Base-by-base conservation (phyloP, 1,284 basidiomycete species). In the Puccinia brachypodii region DNA sequence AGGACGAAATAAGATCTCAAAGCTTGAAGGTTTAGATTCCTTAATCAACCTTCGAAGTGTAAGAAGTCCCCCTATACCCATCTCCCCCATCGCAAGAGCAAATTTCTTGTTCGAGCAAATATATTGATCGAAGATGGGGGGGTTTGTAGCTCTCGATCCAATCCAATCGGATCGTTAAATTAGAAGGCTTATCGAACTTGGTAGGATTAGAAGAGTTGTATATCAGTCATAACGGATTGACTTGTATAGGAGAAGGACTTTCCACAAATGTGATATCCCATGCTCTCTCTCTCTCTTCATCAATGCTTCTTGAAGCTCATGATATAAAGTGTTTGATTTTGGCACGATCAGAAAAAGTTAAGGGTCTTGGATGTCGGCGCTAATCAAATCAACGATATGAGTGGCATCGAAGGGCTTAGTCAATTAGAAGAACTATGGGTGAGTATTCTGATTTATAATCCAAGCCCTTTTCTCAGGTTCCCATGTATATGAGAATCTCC, bases 1-100 rank as follows among this genome's bases (percentile, higher is more conserved):
- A 8, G 86, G 86, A 9, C 86, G 86, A 81, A 87, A 87, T 84
- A 87, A 87, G 82, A 86, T 87, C 76, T 85, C 84, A 3, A 85
- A 85, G 19, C 81, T 87, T 6, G 83, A 85, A 60, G 83, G 83
- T 19, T 28, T 83, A 82, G 25, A 47, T 58, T 31, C 36, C 13
- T 31, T 73, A 22, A 64, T 77, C 33, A 73, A 72, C 68, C 47
- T 77, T 8, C 69, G 56, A 64, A 68, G 33, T 73, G 56, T 72
- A n/a, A n/a, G n/a, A n/a, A n/a, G n/a, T n/a, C n/a, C n/a, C n/a
- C n/a, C n/a, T n/a, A n/a, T n/a, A 14, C 13, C 38, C 77, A n/a
- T 72, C 36, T 28, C 47, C 22, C 40, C 13, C n/a, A 13, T 42
- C 11, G 19, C 2, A 42, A 22, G 11, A 31, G n/a, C 22, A 11